Base-by-base conservation (phyloP, 2,329 filamentous ascomycete genomes). In the Delphinella strobiligena region DNA sequence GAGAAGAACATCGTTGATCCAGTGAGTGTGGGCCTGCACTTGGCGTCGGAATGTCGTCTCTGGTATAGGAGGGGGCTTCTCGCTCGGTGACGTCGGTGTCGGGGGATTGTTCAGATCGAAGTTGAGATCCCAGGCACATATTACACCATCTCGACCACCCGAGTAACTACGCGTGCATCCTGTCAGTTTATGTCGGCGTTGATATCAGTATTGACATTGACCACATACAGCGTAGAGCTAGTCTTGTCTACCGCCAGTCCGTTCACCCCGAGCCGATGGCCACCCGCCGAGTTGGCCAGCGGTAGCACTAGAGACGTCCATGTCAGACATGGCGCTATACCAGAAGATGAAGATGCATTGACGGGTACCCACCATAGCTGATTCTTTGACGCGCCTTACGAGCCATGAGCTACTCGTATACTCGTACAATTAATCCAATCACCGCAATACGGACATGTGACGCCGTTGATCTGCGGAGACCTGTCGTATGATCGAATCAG, bases 121-220 rank as follows among this genome's bases (percentile, higher is more conserved):
- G 53, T 85, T 75, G 38, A 95, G 68, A 61, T 96, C 80, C 91
- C 91, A 98, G 45, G 89, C 86, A 65, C 91, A 98, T 50, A 98
- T 81, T 37, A 91, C 82, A 51, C 91, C 91, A 62, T 98, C 91
- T 56, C 91, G 81, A 44, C 91, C 91, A 49, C 86, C 91, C 34
- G 91, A 95, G 65, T 96, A 98, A 53, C 88, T 95, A 50, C 44
- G 49, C 37, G n/a, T n/a, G n/a, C n/a, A n/a, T n/a, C 52, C 51
- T 42, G 52, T 56, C 41, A 52, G 44, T 29, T 42, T 29, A n/a
- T 27, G n/a, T n/a, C n/a, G n/a, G n/a, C n/a, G n/a, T n/a, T n/a
- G n/a, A n/a, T n/a, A n/a, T n/a, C n/a, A n/a, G n/a, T n/a, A n/a
- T n/a, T n/a, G n/a, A n/a, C n/a, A n/a, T n/a, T n/a, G n/a, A n/a